Base-by-base conservation (phyloP, 2,329 filamentous ascomycete genomes). In the Cordyceps pruinosa region DNA sequence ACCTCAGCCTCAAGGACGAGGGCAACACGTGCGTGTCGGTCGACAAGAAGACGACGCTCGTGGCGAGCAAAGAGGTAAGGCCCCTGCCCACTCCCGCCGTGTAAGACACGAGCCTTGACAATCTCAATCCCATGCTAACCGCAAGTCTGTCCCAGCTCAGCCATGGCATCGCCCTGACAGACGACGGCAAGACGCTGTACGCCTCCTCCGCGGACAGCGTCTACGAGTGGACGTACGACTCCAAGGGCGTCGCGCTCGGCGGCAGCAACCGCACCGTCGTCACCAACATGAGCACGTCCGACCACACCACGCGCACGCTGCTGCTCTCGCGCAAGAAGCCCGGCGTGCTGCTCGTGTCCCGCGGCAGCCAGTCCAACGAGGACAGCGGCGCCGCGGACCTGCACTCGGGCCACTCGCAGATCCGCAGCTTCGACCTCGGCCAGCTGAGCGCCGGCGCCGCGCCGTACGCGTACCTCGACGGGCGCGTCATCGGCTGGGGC, bases 281-380 rank as follows among this genome's bases (percentile, higher is more conserved):
- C 47, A 73, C 73, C 37, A 82, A 83, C 61, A 89, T 90, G 85
- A 75, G 64, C 62, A 79, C 78, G 58, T 69, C 73, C 5, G 86
- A 84, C 49, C 86, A 90, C 63, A 80, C 75, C 6, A 86, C 86
- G 0, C 79, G 88, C 35, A 90, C 87, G 0, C 73, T 91, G 1
- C 75, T 89, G 39, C 70, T 87, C 15, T 84, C 86, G 0, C 66
- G 72, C 17, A 76, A 76, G 32, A 70, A 75, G 8, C 77, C 82
- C 0, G 80, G 78, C 21, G 72, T 81, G 60, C 74, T 91, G 4
- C 69, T 90, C 45, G 78, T 90, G 41, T 87, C 82, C 41, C 79
- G 85, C 58, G 87, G 88, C 42, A 87, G 82, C 63, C 73, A 76
- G 32, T 72, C 73, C 30, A 89, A 90, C 66, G 73, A 87, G 30